A percentile compares a stretch with the other conserved stretches of the same genome.
phyloP scores from a whole-genome alignment of 768 basidiomycete species.

The Mycena vulgaris region DNA sequence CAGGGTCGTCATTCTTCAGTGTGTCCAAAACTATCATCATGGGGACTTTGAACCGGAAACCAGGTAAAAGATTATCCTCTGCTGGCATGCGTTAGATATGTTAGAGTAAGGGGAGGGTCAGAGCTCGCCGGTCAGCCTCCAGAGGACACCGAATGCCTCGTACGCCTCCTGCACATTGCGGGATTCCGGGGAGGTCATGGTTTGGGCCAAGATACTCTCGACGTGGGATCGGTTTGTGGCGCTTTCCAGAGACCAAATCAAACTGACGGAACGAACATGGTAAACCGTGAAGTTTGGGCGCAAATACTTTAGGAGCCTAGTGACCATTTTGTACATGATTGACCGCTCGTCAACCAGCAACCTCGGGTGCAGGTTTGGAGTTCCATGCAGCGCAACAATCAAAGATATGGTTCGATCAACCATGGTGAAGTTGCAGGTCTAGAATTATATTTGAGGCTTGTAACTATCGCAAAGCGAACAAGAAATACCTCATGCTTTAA shows the following conservation, averaged over 20 bases:
- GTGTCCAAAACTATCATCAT: slow-evolving; percentile 92
- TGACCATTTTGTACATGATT: slow-evolving; percentile 74
- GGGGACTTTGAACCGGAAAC: slow-evolving; percentile 86
- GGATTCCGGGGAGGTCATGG: slow-evolving; percentile 71
- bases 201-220: slow-evolving; percentile 84
- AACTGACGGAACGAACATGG: slow-evolving; percentile 84
- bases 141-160: slow-evolving; percentile 93
- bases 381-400: slow-evolving; percentile 68
- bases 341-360: slow-evolving; percentile 69
- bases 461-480: slow-evolving; percentile 2
- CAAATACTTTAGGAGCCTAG: slow-evolving; percentile 82
- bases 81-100: slow-evolving; percentile 20
- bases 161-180: slow-evolving; percentile 70
- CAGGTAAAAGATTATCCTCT: slow-evolving; percentile 90
- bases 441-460: slow-evolving; percentile 27
- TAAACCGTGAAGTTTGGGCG: slow-evolving; percentile 75
- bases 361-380: slow-evolving; percentile 64
- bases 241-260: slow-evolving; percentile 87
- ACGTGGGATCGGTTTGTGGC: slow-evolving; percentile 71
- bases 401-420: slow-evolving; percentile 76
- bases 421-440: slow-evolving; percentile 77
- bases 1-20: slow-evolving; percentile 82
- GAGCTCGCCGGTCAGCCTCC: slow-evolving; percentile 85
- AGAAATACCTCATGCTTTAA: slow-evolving; percentile 69
- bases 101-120: not conserved